Conservation (phyloP, 352 stramenopile genomes). For the Thraustochytrium striatum region DNA sequence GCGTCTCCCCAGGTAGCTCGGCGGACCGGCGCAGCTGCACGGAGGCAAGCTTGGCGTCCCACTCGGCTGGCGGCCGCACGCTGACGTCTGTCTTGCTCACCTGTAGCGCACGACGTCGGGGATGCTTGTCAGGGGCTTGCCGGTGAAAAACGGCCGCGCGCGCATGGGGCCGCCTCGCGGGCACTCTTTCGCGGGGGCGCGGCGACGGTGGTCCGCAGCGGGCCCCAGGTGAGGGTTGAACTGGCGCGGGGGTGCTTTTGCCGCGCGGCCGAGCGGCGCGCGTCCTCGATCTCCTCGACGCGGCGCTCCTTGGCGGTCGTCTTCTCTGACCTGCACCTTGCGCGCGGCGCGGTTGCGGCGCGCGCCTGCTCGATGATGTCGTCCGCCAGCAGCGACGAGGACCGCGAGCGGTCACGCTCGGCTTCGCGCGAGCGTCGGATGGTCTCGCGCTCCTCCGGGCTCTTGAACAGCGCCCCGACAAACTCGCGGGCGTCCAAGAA, state of each 20-base stretch:
- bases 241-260: neutral
- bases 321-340: neutral
- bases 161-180: neutral
- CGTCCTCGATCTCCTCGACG: neutral
- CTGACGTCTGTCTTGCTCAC: conserved; percentile 30
- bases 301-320: neutral
- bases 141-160: neutral
- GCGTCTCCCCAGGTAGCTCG: neutral
- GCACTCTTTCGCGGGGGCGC: neutral
- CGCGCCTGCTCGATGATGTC: conserved; percentile 44
- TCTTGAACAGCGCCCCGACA: neutral
- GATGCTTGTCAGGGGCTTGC: neutral
- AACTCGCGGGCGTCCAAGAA: neutral
- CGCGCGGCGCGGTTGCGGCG: conserved; percentile 2
- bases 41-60: neutral
- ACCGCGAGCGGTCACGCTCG: neutral
- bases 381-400: conserved; percentile 6
- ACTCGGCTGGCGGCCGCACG: neutral
- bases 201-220: neutral
- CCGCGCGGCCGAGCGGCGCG: no score
- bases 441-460: neutral
- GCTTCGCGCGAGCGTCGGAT: neutral
- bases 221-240: neutral
- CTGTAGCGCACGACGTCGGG: conserved; percentile 7
- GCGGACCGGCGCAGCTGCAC: neutral